Percentiles rank a stretch among this genome's conserved stretches.
These are phyloP conservation scores for Ustilago sp. DNA, from an alignment of 1,284 basidiomycete species.

Conservation along the genomic window DNA sequence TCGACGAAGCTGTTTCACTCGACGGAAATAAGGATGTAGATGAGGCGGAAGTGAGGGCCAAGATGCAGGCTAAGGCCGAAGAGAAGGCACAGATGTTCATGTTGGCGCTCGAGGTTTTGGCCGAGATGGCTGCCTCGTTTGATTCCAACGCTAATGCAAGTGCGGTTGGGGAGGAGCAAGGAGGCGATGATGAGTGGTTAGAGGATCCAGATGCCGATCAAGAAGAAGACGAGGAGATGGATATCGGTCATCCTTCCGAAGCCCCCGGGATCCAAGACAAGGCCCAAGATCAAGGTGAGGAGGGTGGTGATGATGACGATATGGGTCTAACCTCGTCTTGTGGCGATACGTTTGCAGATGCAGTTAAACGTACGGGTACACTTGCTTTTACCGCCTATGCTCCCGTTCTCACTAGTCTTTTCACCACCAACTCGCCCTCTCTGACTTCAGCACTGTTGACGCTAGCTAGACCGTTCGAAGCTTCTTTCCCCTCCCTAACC, in stretches of 20 bases:
- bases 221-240: constrained; percentile 24
- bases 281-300: constrained; percentile 14
- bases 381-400: constrained; percentile 36
- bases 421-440: constrained; percentile 1
- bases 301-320: constrained; percentile 27
- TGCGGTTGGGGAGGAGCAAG: constrained; percentile 17
- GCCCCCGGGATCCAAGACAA: neutral
- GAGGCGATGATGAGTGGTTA: constrained; percentile 30
- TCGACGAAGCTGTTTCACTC: constrained; percentile 21
- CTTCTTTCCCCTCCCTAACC: constrained; percentile 43
- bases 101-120: constrained; percentile 62
- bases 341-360: constrained; percentile 41
- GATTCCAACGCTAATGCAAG: constrained; percentile 17
- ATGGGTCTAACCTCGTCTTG: constrained; percentile 8
- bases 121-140: constrained; percentile 54
- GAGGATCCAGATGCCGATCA: constrained; percentile 38
- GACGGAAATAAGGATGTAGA: constrained; percentile 17
- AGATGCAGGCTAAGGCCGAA: constrained; percentile 47
- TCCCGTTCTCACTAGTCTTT: constrained; percentile 19
- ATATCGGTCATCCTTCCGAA: constrained; percentile 10
- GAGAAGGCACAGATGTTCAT: constrained; percentile 55
- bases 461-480: constrained; percentile 45
- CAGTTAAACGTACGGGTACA: constrained; percentile 35
- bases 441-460: constrained; percentile 34
- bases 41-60: constrained; percentile 27